A percentile compares a stretch with the other conserved stretches of the same genome.
These are phyloP conservation scores for Skeletonema marinoi DNA, from an alignment of 108 stramenopile species.

Conservation along the genomic window DNA sequence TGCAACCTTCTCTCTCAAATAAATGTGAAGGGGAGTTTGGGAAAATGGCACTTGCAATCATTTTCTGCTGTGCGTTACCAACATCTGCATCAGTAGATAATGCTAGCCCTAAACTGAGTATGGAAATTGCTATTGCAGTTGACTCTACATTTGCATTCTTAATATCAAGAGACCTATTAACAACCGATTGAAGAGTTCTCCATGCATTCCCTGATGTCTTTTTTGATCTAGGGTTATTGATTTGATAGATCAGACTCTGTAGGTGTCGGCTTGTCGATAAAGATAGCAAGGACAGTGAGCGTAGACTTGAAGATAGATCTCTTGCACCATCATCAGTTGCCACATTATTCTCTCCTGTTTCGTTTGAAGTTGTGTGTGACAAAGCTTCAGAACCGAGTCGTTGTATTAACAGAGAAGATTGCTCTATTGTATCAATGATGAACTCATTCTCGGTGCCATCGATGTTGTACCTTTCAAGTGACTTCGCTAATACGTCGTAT, in stretches of 20 bases:
- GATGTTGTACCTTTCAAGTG: background rate
- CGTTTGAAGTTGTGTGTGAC: background rate
- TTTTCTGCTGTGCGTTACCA: constrained; percentile 24
- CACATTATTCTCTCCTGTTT: background rate
- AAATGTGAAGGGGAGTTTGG: constrained; percentile 11
- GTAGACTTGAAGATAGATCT: background rate
- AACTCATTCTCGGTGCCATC: background rate
- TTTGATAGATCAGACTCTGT: background rate
- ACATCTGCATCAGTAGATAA: background rate
- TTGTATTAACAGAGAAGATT: background rate
- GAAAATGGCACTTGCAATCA: constrained; percentile 43
- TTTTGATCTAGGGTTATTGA: background rate
- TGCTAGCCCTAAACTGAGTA: constrained; percentile 27
- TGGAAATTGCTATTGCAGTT: constrained; percentile 16
- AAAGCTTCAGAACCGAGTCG: background rate
- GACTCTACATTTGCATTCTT: background rate
- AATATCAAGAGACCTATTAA: background rate
- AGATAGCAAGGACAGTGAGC: background rate
- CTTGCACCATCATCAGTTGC: background rate
- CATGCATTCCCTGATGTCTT: constrained; percentile 29
- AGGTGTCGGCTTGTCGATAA: background rate
- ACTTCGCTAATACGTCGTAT: background rate
- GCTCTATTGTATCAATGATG: background rate
- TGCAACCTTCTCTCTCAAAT: background rate
- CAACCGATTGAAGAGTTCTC: constrained; percentile 36